Conservation (phyloP, 371 early-diverging fungal species). For the Phascolomyces articulosus region DNA sequence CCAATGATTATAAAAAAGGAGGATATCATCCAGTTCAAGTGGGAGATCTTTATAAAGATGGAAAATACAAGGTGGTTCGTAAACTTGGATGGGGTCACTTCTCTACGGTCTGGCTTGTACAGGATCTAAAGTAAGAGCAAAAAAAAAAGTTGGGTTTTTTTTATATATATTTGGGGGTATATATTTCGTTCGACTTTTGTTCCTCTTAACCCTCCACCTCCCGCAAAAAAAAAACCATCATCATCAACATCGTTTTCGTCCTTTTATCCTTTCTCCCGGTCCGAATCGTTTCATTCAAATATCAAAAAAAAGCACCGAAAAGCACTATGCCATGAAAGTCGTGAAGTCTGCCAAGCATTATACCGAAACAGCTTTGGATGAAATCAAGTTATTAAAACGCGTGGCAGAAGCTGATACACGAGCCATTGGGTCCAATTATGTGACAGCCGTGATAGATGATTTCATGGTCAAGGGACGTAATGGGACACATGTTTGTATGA, state of each 20-base stretch:
- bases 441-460: constrained; percentile 87
- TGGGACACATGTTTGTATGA: constrained; percentile 96
- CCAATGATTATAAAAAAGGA: constrained; percentile 89
- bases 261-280: too few species aligned
- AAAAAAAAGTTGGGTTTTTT: constrained; percentile 4
- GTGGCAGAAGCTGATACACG: constrained; percentile 72
- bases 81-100: constrained; percentile 99
- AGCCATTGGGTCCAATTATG: constrained; percentile 63
- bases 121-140: constrained; percentile 68
- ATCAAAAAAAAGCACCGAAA: constrained; percentile 48
- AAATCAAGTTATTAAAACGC: constrained; percentile 87
- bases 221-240: too few species aligned
- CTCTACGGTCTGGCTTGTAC: constrained; percentile 97
- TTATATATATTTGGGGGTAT: not conserved
- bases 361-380: constrained; percentile 95
- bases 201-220: not conserved
- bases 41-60: constrained; percentile 82
- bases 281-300: too few species aligned
- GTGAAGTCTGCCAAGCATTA: constrained; percentile 96
- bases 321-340: constrained; percentile 94
- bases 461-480: constrained; percentile 90
- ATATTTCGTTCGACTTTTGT: not conserved
- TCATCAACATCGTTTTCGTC: not conserved
- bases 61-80: constrained; percentile 82
- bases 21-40: constrained; percentile 94